These are phyloP conservation scores for Lachnellula occidentalis DNA, from an alignment of 2,329 filamentous ascomycete genomes.

Conservation along the genomic window DNA sequence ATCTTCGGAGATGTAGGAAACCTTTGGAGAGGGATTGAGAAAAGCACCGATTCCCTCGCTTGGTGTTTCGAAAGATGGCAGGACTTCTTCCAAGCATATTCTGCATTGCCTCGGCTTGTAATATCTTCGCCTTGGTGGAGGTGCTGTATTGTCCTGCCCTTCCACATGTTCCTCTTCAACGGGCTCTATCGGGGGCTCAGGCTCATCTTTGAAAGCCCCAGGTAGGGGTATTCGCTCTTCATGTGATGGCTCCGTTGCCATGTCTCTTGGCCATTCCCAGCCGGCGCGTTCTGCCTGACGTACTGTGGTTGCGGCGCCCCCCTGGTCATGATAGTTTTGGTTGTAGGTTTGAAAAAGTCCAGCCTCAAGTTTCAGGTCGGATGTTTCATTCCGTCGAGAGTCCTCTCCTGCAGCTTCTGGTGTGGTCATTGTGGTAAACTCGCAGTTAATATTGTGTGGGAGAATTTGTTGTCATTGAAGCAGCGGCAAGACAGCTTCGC, in stretches of 20 bases:
- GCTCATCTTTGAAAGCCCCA: constrained; percentile 14
- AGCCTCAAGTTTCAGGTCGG: too few species aligned
- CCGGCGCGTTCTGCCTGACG: constrained; percentile 1
- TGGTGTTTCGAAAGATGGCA: constrained; percentile 52
- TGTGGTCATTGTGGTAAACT: constrained; percentile 17
- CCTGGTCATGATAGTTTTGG: too few species aligned
- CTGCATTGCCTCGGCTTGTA: constrained; percentile 75
- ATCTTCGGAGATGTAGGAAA: constrained; percentile 70
- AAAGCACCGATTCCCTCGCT: constrained; percentile 50
- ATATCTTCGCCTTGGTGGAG: constrained; percentile 36
- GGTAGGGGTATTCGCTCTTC: constrained; percentile 4
- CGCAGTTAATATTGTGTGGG: constrained; percentile 7
- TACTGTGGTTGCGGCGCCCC: neutral
- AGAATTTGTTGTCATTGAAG: constrained; percentile 17
- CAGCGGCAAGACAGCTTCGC: constrained; percentile 5
- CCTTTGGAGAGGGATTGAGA: constrained; percentile 49
- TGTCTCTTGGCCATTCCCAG: constrained; percentile 23
- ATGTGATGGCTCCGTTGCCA: neutral
- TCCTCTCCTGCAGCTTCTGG: neutral
- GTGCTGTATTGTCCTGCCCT: constrained; percentile 11
- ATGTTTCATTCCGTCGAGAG: too few species aligned
- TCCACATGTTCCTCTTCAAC: constrained; percentile 16
- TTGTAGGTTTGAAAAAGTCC: too few species aligned
- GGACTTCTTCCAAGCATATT: constrained; percentile 74
- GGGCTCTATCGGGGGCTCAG: constrained; percentile 1